Evolutionary conservation across 352 stramenopile species (phyloP).

Genomic region (Globisporangium canariense): DNA sequence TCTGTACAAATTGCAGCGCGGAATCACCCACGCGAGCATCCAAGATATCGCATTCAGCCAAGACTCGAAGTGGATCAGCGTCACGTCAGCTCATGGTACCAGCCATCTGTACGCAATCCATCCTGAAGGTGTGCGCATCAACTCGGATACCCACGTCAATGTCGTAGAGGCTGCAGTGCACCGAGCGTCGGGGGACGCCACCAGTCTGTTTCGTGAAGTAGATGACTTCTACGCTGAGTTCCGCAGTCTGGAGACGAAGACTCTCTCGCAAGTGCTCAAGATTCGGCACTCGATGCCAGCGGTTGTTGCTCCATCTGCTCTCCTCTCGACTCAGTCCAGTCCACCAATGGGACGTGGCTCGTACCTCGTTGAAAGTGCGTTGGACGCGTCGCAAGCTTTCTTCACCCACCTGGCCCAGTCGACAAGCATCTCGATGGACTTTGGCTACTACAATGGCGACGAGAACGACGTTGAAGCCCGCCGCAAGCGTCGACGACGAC

Average conservation of each 20-base stretch:
- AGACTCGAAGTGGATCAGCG: slow-evolving; percentile 84
- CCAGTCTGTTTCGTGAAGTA: slow-evolving; percentile 36
- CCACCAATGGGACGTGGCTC: slow-evolving; percentile 18
- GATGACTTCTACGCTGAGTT: slow-evolving; percentile 75
- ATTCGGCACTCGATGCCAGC: slow-evolving; percentile 62
- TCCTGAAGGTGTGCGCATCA: slow-evolving; percentile 64
- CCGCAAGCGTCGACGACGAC: slow-evolving; percentile 45
- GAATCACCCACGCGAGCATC: slow-evolving; percentile 85
- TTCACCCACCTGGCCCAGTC: slow-evolving; percentile 67
- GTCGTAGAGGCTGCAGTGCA: slow-evolving; percentile 16
- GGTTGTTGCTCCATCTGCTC: slow-evolving; percentile 15
- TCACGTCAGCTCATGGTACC: slow-evolving; percentile 81
- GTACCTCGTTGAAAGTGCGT: slow-evolving; percentile 48
- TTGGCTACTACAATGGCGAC: slow-evolving; percentile 55
- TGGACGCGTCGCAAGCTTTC: slow-evolving; percentile 68
- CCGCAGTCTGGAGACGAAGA: slow-evolving; percentile 58
- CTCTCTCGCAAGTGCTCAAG: slow-evolving; percentile 65
- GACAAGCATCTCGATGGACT: slow-evolving; percentile 45
- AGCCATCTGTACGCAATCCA: slow-evolving; percentile 84
- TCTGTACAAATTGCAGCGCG: slow-evolving; percentile 84
- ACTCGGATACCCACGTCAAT: slow-evolving; percentile 66
- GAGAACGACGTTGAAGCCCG: slow-evolving; percentile 46
- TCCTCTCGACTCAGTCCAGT: slow-evolving; percentile 23
- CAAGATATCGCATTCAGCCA: slow-evolving; percentile 79
- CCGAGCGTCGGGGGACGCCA: slow-evolving; percentile 16